Evolutionary conservation across 768 basidiomycete genomes (phyloP).

Genomic region (Lentinus tigrinus): DNA sequence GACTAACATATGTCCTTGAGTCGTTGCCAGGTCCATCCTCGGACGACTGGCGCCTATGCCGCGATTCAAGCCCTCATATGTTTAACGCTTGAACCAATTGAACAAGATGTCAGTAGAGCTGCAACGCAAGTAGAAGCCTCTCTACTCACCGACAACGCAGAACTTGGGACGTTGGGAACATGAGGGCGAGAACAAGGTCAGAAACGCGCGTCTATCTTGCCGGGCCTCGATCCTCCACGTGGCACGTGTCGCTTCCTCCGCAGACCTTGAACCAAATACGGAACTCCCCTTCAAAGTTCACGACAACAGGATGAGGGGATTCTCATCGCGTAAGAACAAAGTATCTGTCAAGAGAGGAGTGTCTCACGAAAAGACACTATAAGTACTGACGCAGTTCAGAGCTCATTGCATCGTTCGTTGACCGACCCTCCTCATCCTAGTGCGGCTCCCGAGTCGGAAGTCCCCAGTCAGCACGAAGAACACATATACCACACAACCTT

Average conservation of each 20-base stretch:
- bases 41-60: too few species aligned
- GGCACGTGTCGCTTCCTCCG: not conserved
- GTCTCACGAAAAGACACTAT: not conserved
- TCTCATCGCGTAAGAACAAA: conserved; percentile 2
- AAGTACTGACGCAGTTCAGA: not conserved
- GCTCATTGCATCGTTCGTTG: conserved; percentile 1
- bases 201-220: not conserved
- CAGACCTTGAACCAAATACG: conserved; percentile 1
- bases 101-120: too few species aligned
- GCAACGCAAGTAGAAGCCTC: too few species aligned
- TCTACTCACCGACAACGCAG: too few species aligned
- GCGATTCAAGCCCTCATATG: too few species aligned
- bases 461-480: too few species aligned
- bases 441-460: too few species aligned
- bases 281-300: not conserved
- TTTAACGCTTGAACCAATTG: too few species aligned
- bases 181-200: not conserved
- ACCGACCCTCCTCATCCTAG: conserved; percentile 1
- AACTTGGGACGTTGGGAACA: not conserved
- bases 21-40: too few species aligned
- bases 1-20: too few species aligned
- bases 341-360: not conserved
- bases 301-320: not conserved
- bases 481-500: not conserved
- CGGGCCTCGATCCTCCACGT: too few species aligned